Evolutionary conservation across 768 basidiomycete genomes (phyloP).

Genomic region (Psilocybe azurescens): DNA sequence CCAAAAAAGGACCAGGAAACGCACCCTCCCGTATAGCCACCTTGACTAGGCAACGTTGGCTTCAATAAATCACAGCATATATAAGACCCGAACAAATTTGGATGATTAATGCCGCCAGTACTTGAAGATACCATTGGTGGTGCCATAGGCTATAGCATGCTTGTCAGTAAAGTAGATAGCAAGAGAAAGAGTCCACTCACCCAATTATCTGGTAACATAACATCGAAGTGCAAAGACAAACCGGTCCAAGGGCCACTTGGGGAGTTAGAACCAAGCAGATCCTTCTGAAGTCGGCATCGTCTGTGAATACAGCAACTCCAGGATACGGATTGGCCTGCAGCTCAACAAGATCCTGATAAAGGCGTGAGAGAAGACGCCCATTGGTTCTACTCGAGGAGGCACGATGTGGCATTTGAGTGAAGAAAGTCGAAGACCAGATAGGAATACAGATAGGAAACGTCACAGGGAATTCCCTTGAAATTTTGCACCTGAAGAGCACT

Average conservation of each 20-base stretch:
- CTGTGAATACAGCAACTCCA: constrained; percentile 44
- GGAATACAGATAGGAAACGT: too few species aligned
- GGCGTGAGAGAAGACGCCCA: constrained; percentile 36
- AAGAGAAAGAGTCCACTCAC: constrained; percentile 24
- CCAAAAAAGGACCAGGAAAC: constrained; percentile 3
- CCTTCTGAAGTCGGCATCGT: constrained; percentile 45
- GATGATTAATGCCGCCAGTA: constrained; percentile 38
- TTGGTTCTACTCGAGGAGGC: background rate
- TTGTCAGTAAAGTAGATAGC: background rate
- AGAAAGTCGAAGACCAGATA: too few species aligned
- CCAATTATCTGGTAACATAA: constrained; percentile 44
- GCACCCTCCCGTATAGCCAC: constrained; percentile 44
- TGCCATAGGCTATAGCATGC: background rate
- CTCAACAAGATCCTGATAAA: constrained; percentile 46
- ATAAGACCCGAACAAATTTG: constrained; percentile 42
- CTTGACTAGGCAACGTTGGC: constrained; percentile 20
- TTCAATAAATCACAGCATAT: constrained; percentile 52
- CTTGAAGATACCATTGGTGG: background rate
- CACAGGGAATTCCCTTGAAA: too few species aligned
- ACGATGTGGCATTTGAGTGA: background rate
- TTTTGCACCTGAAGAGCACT: too few species aligned
- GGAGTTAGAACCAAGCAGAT: constrained; percentile 51
- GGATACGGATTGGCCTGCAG: constrained; percentile 45
- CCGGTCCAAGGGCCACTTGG: constrained; percentile 51
- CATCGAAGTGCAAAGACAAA: constrained; percentile 46